Percentiles rank a stretch among this genome's conserved stretches.
Evolutionary conservation across 31 red algal species (phyloP).

Genomic region (Endocladia muricata): DNA sequence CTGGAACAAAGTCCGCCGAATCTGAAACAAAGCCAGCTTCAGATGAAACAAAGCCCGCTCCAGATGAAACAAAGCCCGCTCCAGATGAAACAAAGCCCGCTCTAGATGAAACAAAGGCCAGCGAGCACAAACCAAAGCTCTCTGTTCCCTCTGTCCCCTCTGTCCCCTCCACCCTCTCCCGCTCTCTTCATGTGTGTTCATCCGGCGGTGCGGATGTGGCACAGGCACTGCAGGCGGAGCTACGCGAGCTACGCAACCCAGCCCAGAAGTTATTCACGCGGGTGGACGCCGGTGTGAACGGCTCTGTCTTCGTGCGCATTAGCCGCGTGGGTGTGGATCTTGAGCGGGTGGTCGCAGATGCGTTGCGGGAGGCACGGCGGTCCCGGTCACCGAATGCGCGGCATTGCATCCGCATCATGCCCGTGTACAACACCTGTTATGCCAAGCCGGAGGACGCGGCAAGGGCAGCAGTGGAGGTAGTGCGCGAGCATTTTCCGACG

Average conservation of each 20-base stretch:
- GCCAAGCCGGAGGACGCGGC: slow-evolving; percentile 43
- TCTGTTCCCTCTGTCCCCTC: too few species aligned
- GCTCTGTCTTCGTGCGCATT: slow-evolving; percentile 42
- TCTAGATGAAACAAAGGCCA: background rate
- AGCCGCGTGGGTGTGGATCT: slow-evolving; percentile 4
- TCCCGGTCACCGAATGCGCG: slow-evolving; percentile 15
- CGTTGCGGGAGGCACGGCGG: slow-evolving; percentile 40
- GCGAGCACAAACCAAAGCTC: too few species aligned
- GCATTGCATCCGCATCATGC: slow-evolving; percentile 61
- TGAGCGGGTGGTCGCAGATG: slow-evolving; percentile 33
- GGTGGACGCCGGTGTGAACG: slow-evolving; percentile 37
- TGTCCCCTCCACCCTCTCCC: too few species aligned
- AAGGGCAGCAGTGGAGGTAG: slow-evolving; percentile 23
- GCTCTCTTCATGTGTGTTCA: background rate
- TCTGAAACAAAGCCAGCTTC: background rate
- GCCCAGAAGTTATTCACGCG: slow-evolving; percentile 22
- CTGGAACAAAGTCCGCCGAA: background rate
- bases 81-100: background rate
- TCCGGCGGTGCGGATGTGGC: background rate
- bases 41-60: background rate
- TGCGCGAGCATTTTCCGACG: slow-evolving; percentile 46
- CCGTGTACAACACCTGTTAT: slow-evolving; percentile 56
- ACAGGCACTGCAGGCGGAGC: slow-evolving; percentile 21
- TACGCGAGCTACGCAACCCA: slow-evolving; percentile 7
- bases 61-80: background rate